These are phyloP conservation scores for Homolaphlyctis polyrhiza DNA, from an alignment of 371 early-diverging fungal genomes.

Conservation along the genomic window DNA sequence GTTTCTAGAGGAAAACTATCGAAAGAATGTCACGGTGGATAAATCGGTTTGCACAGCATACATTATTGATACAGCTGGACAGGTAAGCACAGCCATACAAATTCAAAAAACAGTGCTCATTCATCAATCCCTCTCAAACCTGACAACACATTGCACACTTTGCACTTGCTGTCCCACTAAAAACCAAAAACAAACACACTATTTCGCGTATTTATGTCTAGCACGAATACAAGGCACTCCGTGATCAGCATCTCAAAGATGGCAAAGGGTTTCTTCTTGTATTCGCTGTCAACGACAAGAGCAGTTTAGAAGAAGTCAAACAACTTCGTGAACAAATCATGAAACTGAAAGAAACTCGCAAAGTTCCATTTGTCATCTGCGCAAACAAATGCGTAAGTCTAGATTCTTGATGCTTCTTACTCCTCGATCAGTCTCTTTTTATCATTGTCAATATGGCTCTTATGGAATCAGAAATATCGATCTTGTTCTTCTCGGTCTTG, in stretches of 20 bases:
- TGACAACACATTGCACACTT: not conserved
- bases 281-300: conserved; percentile 43
- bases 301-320: conserved; percentile 48
- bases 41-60: conserved; percentile 28
- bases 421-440: too few relatives aligned
- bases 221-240: conserved; percentile 51
- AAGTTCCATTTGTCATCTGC: conserved; percentile 47
- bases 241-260: conserved; percentile 48
- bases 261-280: conserved; percentile 55
- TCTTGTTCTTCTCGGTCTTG: not conserved
- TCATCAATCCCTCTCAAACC: too few relatives aligned
- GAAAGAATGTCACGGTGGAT: conserved; percentile 47
- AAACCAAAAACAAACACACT: too few relatives aligned
- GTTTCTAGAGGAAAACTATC: conserved; percentile 47
- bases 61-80: conserved; percentile 55
- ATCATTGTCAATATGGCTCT: not conserved
- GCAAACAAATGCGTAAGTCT: conserved; percentile 52
- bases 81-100: conserved; percentile 19
- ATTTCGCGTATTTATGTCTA: too few relatives aligned
- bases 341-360: conserved; percentile 44
- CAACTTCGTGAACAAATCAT: conserved; percentile 48
- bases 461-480: not conserved
- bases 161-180: too few relatives aligned
- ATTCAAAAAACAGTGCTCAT: not conserved
- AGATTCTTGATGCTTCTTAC: not conserved